Percentiles rank a stretch among this genome's conserved stretches.
These are phyloP conservation scores for Xylaria sp. DNA, from an alignment of 2,329 filamentous ascomycete species.

Conservation along the genomic window DNA sequence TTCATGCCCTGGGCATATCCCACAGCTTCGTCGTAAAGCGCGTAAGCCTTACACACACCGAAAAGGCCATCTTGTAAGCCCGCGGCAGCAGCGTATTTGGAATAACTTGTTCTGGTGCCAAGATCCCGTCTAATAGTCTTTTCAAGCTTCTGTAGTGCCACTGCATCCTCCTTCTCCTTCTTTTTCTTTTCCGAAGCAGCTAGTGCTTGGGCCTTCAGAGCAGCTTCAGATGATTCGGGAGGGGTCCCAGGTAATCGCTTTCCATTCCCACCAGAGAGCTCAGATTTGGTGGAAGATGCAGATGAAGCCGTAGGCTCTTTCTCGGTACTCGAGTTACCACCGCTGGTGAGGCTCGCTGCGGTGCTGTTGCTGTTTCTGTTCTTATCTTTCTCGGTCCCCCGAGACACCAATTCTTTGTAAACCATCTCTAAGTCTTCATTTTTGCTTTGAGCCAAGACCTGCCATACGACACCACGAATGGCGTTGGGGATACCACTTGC, in stretches of 20 bases:
- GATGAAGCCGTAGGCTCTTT: slow-evolving; percentile 80
- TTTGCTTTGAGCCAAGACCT: slow-evolving; percentile 94
- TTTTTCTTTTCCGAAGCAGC: slow-evolving; percentile 76
- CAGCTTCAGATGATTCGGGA: slow-evolving; percentile 71
- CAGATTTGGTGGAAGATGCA: slow-evolving; percentile 85
- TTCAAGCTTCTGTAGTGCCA: slow-evolving; percentile 82
- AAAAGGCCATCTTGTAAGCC: slow-evolving; percentile 94
- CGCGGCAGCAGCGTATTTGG: slow-evolving; percentile 91
- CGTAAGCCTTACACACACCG: slow-evolving; percentile 96
- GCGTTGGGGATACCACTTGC: slow-evolving; percentile 93
- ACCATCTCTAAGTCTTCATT: slow-evolving; percentile 87
- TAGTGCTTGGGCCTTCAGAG: slow-evolving; percentile 72
- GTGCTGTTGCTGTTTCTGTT: slow-evolving; percentile 68
- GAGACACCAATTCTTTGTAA: slow-evolving; percentile 83
- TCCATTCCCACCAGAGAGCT: slow-evolving; percentile 71
- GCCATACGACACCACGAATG: slow-evolving; percentile 98
- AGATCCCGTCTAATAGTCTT: slow-evolving; percentile 92
- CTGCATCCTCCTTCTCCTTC: slow-evolving; percentile 81
- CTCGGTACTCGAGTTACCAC: slow-evolving; percentile 66
- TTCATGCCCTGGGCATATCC: slow-evolving; percentile 99
- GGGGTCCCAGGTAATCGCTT: slow-evolving; percentile 66
- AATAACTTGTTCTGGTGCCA: slow-evolving; percentile 93
- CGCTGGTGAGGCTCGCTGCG: slow-evolving; percentile 63
- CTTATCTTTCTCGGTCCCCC: slow-evolving; percentile 84
- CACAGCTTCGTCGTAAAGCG: slow-evolving; percentile 91